Base-by-base conservation (phyloP, 164 flowering plant genomes). In the Macadamia tetraphylla region DNA sequence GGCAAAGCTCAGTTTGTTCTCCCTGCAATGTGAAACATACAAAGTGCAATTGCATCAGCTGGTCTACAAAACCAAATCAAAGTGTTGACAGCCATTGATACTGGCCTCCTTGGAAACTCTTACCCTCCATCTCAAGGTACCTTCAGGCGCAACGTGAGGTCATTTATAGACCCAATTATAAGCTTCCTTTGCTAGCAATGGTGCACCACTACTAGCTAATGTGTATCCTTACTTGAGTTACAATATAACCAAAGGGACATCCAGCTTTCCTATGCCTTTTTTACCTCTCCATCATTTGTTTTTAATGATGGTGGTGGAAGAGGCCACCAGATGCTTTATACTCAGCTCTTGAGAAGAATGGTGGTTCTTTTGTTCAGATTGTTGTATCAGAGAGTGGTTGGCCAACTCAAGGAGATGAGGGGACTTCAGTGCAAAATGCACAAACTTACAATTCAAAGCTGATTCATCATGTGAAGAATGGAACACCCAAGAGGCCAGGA, bases 201-300 rank as follows among this genome's bases (percentile, higher is more conserved):
- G 65, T 0, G 52, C 74, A 0, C 86, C 86, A 13, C 64, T 82
- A 1, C 71, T 81, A 2, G 82, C 67, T 29, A 83, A 81, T 69
- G 74, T 80, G 60, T 83, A 78, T 60, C 80, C 86, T 3, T 83
- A 80, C 56, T 75, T 80, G 15, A 29, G 71, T 18, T 57, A 75
- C 55, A 11, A 7, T 59, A 49, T 13, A 67, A 67, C 58, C 58
- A 68, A 6, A 9, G n/a, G 11, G 15, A 23, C 42, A 70, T 72
- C 23, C 18, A n/a, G 11, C 76, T 80, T 2, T 48, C 44, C 6
- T 80, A 82, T 62, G 83, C 81, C 6, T 74, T 82, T 14, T 82
- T 82, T 55, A 78, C 73, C 13, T 58, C 77, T 7, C 66, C 75
- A 2, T 68, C 72, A 18, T 30, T 52, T 3, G 72, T 64, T 0